Evolutionary conservation across 208 protist species (phyloP), one percentile per base, ranked within the genome.

Genomic region (Blastocrithidia nonstop): DNA sequence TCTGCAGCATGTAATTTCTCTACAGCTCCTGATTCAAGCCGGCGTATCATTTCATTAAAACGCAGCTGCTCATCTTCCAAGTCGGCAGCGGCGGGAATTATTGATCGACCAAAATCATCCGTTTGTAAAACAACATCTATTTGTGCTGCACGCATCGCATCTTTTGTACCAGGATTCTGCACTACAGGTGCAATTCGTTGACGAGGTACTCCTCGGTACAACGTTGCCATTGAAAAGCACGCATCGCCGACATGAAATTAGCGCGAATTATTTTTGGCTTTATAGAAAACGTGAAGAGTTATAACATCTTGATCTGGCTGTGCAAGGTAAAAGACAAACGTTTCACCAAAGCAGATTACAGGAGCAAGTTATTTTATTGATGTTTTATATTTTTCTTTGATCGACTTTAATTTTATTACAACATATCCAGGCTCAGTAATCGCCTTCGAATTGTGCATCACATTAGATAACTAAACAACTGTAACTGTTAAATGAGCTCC

Each of bases 311-410:
- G 69, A 47, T 84, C 71, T 4, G 81, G 81, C 36, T 90, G 76
- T 23, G 81, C 81, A 29, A 90, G 68, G 42, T 87, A 90, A 40
- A 90, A 90, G 5, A 75, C 61, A 50, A 90, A 90, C 15, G 71
- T 80, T 48, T 90, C 81, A 37, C 83, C 71, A 53, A 90, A 87
- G 23, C 66, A 50, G 53, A 86, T 70, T 27, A 79, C 66, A 16
- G 75, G 71, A 27, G 66, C 63, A 19, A 86, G 43, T 38, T 79
- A 63, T 41, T 79, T 79, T 5, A 81, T 68, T 19, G 76, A 84
- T 4, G 81, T 90, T 46, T 87, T 90, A 50, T 90, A 90, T 56
- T 90, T 90, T 49, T 90, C 81, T 49, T 90, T 90, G 31, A 90
- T 77, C 20, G 81, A 90, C 57, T 90, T 90, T 15, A 86, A 59